Evolutionary conservation across 352 stramenopile species (phyloP).

Genomic region (Globisporangium canariense): DNA sequence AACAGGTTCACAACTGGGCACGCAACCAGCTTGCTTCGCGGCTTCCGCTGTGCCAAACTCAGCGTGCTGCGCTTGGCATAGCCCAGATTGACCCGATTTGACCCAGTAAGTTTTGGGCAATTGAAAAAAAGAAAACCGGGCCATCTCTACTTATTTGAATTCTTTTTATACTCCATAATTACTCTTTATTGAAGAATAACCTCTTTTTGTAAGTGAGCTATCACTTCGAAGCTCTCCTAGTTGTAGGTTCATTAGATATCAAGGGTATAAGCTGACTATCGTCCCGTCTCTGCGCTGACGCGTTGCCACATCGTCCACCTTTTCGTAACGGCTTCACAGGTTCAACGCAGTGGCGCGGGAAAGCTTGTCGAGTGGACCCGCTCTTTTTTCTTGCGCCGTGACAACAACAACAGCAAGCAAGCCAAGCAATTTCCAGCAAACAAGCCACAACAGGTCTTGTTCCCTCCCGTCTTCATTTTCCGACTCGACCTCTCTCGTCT

Average conservation of each 20-base stretch:
- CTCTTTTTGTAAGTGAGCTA: too few species aligned
- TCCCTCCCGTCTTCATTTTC: constrained; percentile 3
- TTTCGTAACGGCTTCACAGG: not conserved
- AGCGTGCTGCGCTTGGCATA: not conserved
- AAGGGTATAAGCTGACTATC: not conserved
- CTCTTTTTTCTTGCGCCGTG: not conserved
- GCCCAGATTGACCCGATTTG: not conserved
- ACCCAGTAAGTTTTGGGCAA: not conserved
- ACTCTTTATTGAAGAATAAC: not conserved
- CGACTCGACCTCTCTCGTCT: constrained; percentile 11
- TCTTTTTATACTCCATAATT: not conserved
- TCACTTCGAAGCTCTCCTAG: too few species aligned
- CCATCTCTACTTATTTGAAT: not conserved
- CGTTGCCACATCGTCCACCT: not conserved
- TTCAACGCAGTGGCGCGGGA: not conserved
- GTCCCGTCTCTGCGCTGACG: not conserved
- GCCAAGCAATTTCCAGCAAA: not conserved
- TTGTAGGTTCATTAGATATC: too few species aligned
- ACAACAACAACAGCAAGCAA: not conserved
- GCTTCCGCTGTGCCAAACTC: not conserved
- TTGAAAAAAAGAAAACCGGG: not conserved
- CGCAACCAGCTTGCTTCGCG: not conserved
- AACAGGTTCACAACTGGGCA: not conserved
- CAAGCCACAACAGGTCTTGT: not conserved
- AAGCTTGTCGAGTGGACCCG: not conserved